Evolutionary conservation across 805 yeast species (phyloP).

Genomic region (Yarrowia sp.): DNA sequence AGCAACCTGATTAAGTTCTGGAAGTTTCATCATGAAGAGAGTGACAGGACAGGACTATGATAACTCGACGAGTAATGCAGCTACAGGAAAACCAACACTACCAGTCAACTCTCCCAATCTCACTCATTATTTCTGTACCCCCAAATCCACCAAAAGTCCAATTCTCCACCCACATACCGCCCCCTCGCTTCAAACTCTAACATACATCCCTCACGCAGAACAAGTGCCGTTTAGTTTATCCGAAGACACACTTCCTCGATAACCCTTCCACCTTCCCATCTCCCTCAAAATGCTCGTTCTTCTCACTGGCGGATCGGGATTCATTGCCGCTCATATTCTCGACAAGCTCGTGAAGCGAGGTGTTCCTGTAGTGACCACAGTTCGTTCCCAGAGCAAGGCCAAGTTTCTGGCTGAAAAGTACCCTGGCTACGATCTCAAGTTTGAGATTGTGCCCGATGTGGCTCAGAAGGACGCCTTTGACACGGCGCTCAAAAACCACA

Average conservation of each 20-base stretch:
- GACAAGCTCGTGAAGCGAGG: constrained; percentile 51
- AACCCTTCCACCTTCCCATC: not conserved
- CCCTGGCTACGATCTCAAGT: constrained; percentile 46
- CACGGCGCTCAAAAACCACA: constrained; percentile 53
- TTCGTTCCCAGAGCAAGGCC: constrained; percentile 55
- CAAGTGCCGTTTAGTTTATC: constrained; percentile 25
- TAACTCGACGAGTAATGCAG: no score
- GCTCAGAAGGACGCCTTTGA: constrained; percentile 57
- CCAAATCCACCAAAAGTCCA: not conserved
- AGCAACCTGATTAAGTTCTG: no score
- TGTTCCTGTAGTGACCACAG: constrained; percentile 58
- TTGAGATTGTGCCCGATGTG: constrained; percentile 49
- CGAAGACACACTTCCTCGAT: not conserved
- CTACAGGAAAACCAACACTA: no score
- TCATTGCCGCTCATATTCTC: constrained; percentile 56
- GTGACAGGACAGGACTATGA: no score
- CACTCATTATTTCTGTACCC: no score
- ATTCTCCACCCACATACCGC: no score
- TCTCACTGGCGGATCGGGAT: constrained; percentile 58
- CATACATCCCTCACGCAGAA: not conserved
- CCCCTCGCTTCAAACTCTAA: not conserved
- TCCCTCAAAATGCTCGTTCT: constrained; percentile 46
- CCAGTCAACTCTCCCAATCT: no score
- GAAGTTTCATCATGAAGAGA: no score
- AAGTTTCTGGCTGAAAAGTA: constrained; percentile 46